A percentile compares a stretch with the other conserved stretches of the same genome.
Conservation (phyloP, 176 grass and related monocot genomes). For the Oryza meyeriana region DNA sequence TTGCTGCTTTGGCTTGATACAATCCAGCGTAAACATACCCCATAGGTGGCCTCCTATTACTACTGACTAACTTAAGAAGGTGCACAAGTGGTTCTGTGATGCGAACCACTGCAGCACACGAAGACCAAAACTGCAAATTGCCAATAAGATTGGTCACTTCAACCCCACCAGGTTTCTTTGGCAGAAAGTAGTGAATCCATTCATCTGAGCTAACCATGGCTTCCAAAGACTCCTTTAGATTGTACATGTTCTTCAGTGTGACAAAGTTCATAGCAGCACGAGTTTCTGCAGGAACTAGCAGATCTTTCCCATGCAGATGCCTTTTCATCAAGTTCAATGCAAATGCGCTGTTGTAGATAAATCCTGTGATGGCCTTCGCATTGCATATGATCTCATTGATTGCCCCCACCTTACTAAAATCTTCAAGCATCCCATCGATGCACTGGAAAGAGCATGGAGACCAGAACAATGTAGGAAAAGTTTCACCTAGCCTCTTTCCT, state of each 20-base stretch:
- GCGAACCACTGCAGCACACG: slow-evolving; percentile 60
- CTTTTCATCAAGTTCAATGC: slow-evolving; percentile 74
- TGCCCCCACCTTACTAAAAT: slow-evolving; percentile 56
- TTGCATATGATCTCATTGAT: slow-evolving; percentile 76
- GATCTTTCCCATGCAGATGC: slow-evolving; percentile 70
- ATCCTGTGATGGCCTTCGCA: slow-evolving; percentile 74
- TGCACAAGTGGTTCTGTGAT: slow-evolving; percentile 71
- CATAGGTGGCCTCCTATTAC: slow-evolving; percentile 74
- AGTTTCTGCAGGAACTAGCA: slow-evolving; percentile 61
- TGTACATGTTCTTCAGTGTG: slow-evolving; percentile 75
- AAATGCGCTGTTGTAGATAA: slow-evolving; percentile 71
- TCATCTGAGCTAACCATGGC: slow-evolving; percentile 68
- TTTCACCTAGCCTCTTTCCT: slow-evolving; percentile 58
- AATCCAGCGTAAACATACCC: slow-evolving; percentile 83
- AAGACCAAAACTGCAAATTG: slow-evolving; percentile 66
- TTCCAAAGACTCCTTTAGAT: slow-evolving; percentile 64
- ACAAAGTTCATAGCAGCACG: slow-evolving; percentile 70
- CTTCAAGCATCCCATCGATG: slow-evolving; percentile 88
- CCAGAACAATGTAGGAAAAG: slow-evolving; percentile 92
- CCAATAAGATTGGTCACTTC: slow-evolving; percentile 57
- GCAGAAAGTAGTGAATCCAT: slow-evolving; percentile 53
- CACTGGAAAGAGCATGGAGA: slow-evolving; percentile 66
- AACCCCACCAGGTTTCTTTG: slow-evolving; percentile 64
- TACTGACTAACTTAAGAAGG: slow-evolving; percentile 72
- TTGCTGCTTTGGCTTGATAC: slow-evolving; percentile 70